Evolutionary conservation across 2,329 filamentous ascomycete genomes (phyloP), one percentile per base, ranked within the genome.

Genomic region (Cladosporium cucumerinum): DNA sequence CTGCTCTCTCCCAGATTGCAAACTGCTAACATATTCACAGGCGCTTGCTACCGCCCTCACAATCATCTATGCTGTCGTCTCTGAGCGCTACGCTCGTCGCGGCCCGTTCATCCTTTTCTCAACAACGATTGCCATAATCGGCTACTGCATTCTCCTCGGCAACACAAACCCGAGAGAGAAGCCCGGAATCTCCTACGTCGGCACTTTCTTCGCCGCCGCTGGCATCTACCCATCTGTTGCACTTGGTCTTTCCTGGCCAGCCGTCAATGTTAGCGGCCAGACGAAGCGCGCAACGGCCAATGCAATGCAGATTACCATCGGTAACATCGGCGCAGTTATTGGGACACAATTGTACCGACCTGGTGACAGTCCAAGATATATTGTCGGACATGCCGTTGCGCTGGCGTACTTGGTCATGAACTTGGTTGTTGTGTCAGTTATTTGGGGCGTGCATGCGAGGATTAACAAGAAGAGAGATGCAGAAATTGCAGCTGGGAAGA

Each of bases 251-350:
- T 87, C 85, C 0, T 91, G 89, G 88, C 87, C 88, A 0, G 88
- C 88, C 1, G 89, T 89, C 73, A 91, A 91, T 65, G 86, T 91
- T 0, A 87, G 86, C 0, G 87, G 87, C 0, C 87, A 90, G 75
- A 89, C 87, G 0, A 91, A 91, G 75, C 81, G 89, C 0, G 87
- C 86, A 0, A 86, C 87, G 4, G 86, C 86, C 2, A 90, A 88
- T 57, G 89, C 86, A 0, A 86, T 91, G 84, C 88, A 90, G 69
- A 90, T 91, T 65, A 88, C 85, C 11, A 87, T 91, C 59, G 89
- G 88, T 0, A 91, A 90, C 68, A 72, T 89, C 1, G 89, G 88
- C 0, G 88, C 87, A 0, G 86, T 91, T 0, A 69, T 92, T 26
- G 89, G 88, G 0, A 91, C 88, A 1, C 88, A 92, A 75, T 73